phyloP scores from a whole-genome alignment of 2,329 filamentous ascomycete genomes.

The Alternaria dauci region DNA sequence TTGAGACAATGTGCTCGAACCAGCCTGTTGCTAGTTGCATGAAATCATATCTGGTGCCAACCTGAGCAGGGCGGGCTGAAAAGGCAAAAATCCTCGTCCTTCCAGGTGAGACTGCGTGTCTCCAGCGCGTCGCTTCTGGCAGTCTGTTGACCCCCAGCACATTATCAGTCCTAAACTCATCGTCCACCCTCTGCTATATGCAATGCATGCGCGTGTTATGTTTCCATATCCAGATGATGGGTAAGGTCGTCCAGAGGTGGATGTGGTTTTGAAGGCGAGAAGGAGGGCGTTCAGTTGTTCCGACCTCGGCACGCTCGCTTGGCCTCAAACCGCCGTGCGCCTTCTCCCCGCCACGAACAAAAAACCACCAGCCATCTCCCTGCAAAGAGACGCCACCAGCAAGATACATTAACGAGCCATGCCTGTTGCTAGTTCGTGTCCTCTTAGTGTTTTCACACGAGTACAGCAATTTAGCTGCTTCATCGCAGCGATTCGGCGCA shows the following conservation, averaged over 20 bases:
- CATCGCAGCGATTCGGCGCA: too few relatives aligned
- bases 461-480: too few relatives aligned
- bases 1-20: fast-evolving
- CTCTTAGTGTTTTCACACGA: too few relatives aligned
- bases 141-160: not conserved
- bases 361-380: not conserved
- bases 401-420: not conserved
- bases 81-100: not conserved
- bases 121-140: not conserved
- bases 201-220: not conserved
- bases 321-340: not conserved
- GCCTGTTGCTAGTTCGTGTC: too few relatives aligned
- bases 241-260: not conserved
- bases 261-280: not conserved
- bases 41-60: not conserved
- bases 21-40: too few relatives aligned
- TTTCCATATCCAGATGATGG: not conserved
- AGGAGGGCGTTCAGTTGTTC: not conserved
- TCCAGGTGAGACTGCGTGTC: not conserved
- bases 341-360: not conserved
- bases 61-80: not conserved
- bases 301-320: not conserved
- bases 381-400: not conserved
- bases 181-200: not conserved
- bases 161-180: not conserved